Evolutionary conservation across 1,284 basidiomycete species (phyloP).

Genomic region (Heterobasidion annosum): DNA sequence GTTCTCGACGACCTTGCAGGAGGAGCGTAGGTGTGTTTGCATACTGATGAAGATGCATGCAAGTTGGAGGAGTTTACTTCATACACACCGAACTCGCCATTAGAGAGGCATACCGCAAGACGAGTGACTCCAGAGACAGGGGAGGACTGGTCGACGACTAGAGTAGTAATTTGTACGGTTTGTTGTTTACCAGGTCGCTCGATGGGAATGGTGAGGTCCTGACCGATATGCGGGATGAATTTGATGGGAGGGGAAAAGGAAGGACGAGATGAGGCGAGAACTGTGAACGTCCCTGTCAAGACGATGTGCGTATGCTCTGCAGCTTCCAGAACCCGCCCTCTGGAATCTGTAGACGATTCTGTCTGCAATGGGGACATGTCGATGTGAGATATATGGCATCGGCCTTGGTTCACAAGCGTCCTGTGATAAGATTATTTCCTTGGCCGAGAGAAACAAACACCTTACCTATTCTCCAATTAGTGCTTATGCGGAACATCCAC

Average conservation of each 20-base stretch:
- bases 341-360: neutral
- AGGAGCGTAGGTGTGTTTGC: constrained; percentile 41
- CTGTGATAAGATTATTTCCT: neutral
- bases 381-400: constrained; percentile 26
- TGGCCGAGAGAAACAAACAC: neutral
- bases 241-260: constrained; percentile 17
- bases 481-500: constrained; percentile 77
- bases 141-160: constrained; percentile 64
- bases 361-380: neutral
- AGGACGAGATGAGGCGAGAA: constrained; percentile 25
- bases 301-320: constrained; percentile 23
- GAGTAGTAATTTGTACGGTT: constrained; percentile 38
- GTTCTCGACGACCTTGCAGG: constrained; percentile 26
- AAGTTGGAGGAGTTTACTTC: constrained; percentile 14
- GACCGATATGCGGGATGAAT: constrained; percentile 19
- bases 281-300: constrained; percentile 30
- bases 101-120: constrained; percentile 54
- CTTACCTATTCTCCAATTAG: constrained; percentile 70
- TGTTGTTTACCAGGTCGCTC: constrained; percentile 13
- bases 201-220: constrained; percentile 20
- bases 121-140: constrained; percentile 25
- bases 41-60: constrained; percentile 21
- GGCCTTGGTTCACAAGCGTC: constrained; percentile 27
- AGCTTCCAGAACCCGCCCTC: constrained; percentile 20
- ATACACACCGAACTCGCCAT: constrained; percentile 55